Evolutionary conservation across 2,329 filamentous ascomycete genomes (phyloP).

Genomic region (Malbranchea zuffiana): DNA sequence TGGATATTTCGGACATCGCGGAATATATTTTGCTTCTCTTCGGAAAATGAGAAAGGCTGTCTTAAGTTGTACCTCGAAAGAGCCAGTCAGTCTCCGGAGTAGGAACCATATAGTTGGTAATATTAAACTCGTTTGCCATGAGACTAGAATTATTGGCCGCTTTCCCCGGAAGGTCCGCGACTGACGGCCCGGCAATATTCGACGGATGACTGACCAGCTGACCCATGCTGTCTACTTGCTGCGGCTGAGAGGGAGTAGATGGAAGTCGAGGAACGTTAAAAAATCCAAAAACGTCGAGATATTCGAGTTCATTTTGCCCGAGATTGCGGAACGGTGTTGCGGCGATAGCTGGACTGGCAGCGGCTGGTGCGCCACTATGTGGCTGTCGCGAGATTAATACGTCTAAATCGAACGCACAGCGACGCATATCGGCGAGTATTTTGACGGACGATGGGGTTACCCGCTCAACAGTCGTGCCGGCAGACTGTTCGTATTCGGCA

Average conservation of each 20-base stretch:
- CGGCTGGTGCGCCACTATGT: slow-evolving; percentile 24
- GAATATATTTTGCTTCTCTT: too few species aligned
- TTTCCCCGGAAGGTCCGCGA: neutral
- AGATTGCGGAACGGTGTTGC: slow-evolving; percentile 46
- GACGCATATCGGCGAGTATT: slow-evolving; percentile 82
- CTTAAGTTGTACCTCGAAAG: slow-evolving; percentile 18
- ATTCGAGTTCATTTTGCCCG: slow-evolving; percentile 73
- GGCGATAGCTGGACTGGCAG: slow-evolving; percentile 5
- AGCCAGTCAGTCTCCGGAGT: slow-evolving; percentile 39
- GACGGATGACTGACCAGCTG: too few species aligned
- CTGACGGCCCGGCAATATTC: neutral
- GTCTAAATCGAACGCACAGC: slow-evolving; percentile 82
- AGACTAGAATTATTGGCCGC: slow-evolving; percentile 1
- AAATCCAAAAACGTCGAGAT: slow-evolving; percentile 86
- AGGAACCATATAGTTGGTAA: slow-evolving; percentile 37
- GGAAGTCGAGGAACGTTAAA: slow-evolving; percentile 78
- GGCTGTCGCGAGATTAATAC: slow-evolving; percentile 80
- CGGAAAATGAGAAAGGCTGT: too few species aligned
- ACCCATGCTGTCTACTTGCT: slow-evolving; percentile 2
- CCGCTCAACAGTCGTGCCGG: slow-evolving; percentile 49
- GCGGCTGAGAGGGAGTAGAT: slow-evolving; percentile 22
- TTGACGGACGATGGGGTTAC: slow-evolving; percentile 72
- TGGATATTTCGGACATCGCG: too few species aligned
- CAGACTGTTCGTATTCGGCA: slow-evolving; percentile 56
- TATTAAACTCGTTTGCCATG: slow-evolving; percentile 30